Conservation (phyloP, 2,329 filamentous ascomycete genomes). For the Mycocentrospora acerina region DNA sequence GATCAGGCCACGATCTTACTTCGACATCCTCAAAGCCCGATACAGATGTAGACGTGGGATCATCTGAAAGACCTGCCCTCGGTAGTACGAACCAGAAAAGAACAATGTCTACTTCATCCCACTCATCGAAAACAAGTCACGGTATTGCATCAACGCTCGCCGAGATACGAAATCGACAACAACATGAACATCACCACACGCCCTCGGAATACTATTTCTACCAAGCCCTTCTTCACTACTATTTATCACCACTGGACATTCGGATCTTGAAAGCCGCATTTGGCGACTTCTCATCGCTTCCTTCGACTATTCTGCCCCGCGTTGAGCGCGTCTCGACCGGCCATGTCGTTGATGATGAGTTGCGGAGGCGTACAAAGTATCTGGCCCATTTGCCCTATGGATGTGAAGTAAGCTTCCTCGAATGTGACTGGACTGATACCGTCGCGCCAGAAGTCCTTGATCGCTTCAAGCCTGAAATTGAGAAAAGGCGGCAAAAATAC, state of each 20-base stretch:
- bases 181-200: conserved; percentile 47
- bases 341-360: conserved; percentile 80
- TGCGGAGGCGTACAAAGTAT: conserved; percentile 84
- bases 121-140: conserved; percentile 32
- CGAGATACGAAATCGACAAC: conserved; percentile 49
- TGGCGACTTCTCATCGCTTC: conserved; percentile 78
- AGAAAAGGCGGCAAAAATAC: conserved; percentile 73
- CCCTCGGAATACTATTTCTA: conserved; percentile 78
- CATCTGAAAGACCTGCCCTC: no score
- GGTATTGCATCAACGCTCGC: conserved; percentile 46
- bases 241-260: conserved; percentile 87
- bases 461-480: conserved; percentile 74
- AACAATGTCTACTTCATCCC: conserved; percentile 33
- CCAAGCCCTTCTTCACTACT: conserved; percentile 82
- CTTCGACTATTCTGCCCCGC: conserved; percentile 79
- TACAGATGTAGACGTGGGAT: conserved; percentile 6
- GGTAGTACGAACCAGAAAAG: conserved; percentile 13
- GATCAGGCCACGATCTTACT: conserved; percentile 46
- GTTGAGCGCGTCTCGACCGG: conserved; percentile 89
- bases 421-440: conserved; percentile 94
- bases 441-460: conserved; percentile 74
- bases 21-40: conserved; percentile 13
- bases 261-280: conserved; percentile 89
- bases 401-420: conserved; percentile 87
- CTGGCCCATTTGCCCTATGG: conserved; percentile 82